Conservation (phyloP, 2,329 filamentous ascomycete species). For the Coleophoma eucalyptorum region DNA sequence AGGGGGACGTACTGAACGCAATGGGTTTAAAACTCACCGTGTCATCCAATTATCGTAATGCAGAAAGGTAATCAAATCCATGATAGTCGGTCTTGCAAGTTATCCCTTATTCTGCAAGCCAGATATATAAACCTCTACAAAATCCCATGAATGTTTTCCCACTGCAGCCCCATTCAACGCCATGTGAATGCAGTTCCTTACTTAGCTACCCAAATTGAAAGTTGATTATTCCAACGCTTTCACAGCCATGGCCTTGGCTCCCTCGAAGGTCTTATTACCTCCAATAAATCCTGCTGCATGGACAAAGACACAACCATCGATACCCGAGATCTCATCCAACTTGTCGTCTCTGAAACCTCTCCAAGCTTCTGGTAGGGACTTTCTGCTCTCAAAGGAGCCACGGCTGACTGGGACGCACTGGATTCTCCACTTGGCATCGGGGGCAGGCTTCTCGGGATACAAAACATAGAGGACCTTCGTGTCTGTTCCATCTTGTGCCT, state of each 20-base stretch:
- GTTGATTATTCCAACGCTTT: slow-evolving; percentile 53
- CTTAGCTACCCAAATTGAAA: not conserved
- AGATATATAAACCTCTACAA: no score
- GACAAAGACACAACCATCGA: slow-evolving; percentile 81
- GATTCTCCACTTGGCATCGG: slow-evolving; percentile 85
- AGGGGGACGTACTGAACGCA: no score
- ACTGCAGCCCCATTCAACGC: slow-evolving; percentile 9
- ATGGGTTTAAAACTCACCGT: no score
- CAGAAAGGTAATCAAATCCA: no score
- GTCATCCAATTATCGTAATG: no score
- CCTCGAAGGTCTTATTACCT: slow-evolving; percentile 88
- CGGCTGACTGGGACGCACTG: slow-evolving; percentile 84
- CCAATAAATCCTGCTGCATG: slow-evolving; percentile 96
- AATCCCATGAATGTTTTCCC: no score
- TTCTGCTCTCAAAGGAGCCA: slow-evolving; percentile 87
- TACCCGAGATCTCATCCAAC: slow-evolving; percentile 67
- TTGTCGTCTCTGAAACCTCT: slow-evolving; percentile 84
- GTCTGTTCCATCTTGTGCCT: slow-evolving; percentile 52
- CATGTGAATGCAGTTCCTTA: slow-evolving; percentile 13
- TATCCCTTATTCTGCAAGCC: no score
- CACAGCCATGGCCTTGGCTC: slow-evolving; percentile 79
- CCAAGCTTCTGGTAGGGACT: slow-evolving; percentile 88
- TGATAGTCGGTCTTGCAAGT: no score
- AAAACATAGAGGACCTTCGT: slow-evolving; percentile 78
- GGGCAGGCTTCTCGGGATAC: slow-evolving; percentile 77